Evolutionary conservation across 495 filamentous ascomycete genomes (phyloP), one percentile per base, ranked within the genome.

Genomic region (Daldinia caldariorum): DNA sequence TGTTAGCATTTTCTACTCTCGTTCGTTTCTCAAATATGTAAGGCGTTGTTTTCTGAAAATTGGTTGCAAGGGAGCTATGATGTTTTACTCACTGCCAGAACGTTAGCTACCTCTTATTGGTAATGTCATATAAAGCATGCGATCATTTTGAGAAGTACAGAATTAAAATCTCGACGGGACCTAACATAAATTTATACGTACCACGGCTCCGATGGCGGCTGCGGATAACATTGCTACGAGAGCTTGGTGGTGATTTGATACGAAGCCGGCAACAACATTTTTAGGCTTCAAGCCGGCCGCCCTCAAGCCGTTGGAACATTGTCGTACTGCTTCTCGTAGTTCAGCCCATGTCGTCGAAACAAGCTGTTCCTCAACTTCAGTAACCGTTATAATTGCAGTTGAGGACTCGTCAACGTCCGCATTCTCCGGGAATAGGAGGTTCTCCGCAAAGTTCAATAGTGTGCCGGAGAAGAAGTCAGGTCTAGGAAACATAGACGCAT

Each of bases 381-480:
- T 94, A 6, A 84, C 92, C 39, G 88, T 89, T 71, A 95, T 89
- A 26, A 94, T 81, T 22, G 92, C 92, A 60, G 88, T 80, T 54
- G 89, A 86, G 65, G 87, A 80, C 26, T 88, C 87, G 18, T 84
- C 76, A 43, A 82, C 65, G n/a, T 49, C 57, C 22, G 61, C 72
- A 47, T 83, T 83, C 13, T 82, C 79, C 5, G 94, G 93, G 75
- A 88, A 97, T 6, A 97, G 86, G 34, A 97, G 84, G 78, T 97
- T 97, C 81, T 97, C 92, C 22, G 94, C 93, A 77, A 97, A 97
- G 74, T 97, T 97, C 61, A 97, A 81, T 51, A 80, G 88, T 18
- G 91, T 88, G 6, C 89, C 91, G 43, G 86, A 77, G 76, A 97
- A 99, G 83, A 97, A 97, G 29, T 84, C 79, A 1, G 95, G 94